Base-by-base conservation (phyloP, 768 basidiomycete genomes). In the Lentinula boryana region DNA sequence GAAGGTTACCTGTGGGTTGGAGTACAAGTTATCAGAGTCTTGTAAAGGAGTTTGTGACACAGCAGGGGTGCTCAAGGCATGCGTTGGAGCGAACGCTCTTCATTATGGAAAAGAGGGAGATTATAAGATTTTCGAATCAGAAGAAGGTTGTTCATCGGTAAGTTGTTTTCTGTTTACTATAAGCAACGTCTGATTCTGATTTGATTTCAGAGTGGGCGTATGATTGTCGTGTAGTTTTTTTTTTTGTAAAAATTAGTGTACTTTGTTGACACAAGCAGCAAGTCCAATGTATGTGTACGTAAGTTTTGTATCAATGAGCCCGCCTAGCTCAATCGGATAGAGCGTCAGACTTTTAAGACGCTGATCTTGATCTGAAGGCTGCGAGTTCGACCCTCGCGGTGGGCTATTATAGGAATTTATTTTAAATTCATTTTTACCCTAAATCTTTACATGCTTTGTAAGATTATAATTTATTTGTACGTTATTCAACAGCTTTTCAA, bases 1-100 rank as follows among this genome's bases (percentile, higher is more conserved):
- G 92, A 64, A 78, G 94, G 52, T 75, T 97, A 63, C 95, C 94
- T 1, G 88, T 97, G 51, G 95, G 96, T 2, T 98, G 95, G 94
- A 94, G 88, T 64, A 98, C 95, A 62, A 95, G 93, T 67, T 98
- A 98, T 69, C 91, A 95, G 72, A 91, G 89, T 66, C 79, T 99
- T 50, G 84, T 95, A 38, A 84, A 88, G 63, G 96, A 98, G 75
- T 98, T 98, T 69, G 95, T 97, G 6, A 88, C 85, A 9, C 88
- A 93, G 66, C 94, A 98, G 71, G 92, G 93, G 4, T 97, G 89
- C 70, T 89, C 90, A 40, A 86, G 82, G 63, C 93, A 95, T 73
- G 91, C 95, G 21, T 80, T 98, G 21, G 97, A 99, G 72, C 79
- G 94, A 64, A 93, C 92, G 18, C 74, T 98, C 63, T 97, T 86